Evolutionary conservation across 306 rosid genomes (phyloP).

Genomic region (Gynostemma pentaphyllum): DNA sequence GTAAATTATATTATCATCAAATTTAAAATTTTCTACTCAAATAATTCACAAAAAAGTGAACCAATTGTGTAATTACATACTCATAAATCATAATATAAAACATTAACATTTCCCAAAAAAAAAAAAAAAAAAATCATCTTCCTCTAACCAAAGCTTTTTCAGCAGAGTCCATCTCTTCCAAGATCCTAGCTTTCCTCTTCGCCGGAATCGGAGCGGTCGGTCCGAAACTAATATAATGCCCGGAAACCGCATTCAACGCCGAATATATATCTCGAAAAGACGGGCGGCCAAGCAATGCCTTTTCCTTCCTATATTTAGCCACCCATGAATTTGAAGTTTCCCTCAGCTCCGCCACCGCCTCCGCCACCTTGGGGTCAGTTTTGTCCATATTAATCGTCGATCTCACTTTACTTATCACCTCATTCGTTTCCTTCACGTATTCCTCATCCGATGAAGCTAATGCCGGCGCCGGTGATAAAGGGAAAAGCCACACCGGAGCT

Average conservation of each 20-base stretch:
- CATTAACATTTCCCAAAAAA: too few relatives aligned
- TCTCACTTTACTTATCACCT: conserved; percentile 63
- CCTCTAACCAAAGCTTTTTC: conserved; percentile 78
- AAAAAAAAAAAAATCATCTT: conserved; percentile 23
- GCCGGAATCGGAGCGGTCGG: conserved; percentile 93
- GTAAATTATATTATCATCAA: too few relatives aligned
- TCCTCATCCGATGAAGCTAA: conserved; percentile 57
- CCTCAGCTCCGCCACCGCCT: conserved; percentile 65
- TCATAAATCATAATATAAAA: too few relatives aligned
- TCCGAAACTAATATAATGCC: conserved; percentile 89
- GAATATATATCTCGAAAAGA: conserved; percentile 90
- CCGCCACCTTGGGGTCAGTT: conserved; percentile 65
- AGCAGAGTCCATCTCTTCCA: conserved; percentile 83
- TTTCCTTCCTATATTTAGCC: conserved; percentile 86
- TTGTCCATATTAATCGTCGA: conserved; percentile 57
- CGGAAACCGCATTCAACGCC: conserved; percentile 80
- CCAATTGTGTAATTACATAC: too few relatives aligned
- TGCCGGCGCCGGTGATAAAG: conserved; percentile 24
- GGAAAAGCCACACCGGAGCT: conserved; percentile 27
- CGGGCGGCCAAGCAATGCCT: conserved; percentile 53
- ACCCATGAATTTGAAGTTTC: conserved; percentile 83
- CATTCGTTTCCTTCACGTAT: conserved; percentile 68
- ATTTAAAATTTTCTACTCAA: too few relatives aligned
- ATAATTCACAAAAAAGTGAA: too few relatives aligned
- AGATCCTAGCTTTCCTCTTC: conserved; percentile 58